phyloP scores from a whole-genome alignment of 129 eudicot genomes.

The Pittosporum tobira region DNA sequence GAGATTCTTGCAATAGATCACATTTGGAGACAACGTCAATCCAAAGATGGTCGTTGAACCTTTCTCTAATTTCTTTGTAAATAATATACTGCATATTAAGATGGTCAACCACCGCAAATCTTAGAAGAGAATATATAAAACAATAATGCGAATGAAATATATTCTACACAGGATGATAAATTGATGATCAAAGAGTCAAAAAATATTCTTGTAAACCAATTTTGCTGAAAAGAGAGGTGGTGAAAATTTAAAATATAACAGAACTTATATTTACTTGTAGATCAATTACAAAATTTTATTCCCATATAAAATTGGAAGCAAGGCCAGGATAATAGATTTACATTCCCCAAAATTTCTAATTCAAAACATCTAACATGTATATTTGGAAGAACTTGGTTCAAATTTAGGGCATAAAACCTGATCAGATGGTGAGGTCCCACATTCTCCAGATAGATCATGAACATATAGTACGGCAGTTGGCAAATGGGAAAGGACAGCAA shows the following conservation, averaged over 20 bases:
- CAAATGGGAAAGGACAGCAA: slow-evolving; percentile 81
- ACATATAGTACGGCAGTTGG: slow-evolving; percentile 90
- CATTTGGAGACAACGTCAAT: slow-evolving; percentile 89
- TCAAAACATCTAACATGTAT: background rate
- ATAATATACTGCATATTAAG: slow-evolving; percentile 52
- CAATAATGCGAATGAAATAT: background rate
- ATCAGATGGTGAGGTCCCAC: slow-evolving; percentile 93
- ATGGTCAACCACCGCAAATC: slow-evolving; percentile 2
- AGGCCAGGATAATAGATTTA: background rate
- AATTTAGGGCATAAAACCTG: slow-evolving; percentile 34
- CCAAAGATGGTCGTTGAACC: slow-evolving; percentile 80
- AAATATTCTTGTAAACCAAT: too few relatives aligned
- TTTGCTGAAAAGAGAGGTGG: too few relatives aligned
- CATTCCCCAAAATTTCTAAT: background rate
- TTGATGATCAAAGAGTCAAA: background rate
- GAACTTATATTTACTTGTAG: too few relatives aligned
- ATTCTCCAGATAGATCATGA: slow-evolving; percentile 93
- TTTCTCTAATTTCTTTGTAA: slow-evolving; percentile 75
- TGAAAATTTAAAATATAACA: too few relatives aligned
- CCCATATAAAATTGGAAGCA: background rate
- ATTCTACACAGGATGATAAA: background rate
- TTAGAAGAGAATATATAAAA: background rate
- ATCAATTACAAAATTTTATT: background rate
- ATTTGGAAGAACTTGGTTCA: background rate
- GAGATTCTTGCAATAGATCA: slow-evolving; percentile 70